phyloP scores from a whole-genome alignment of 2,329 filamentous ascomycete species.

The Hypomyces perniciosus region DNA sequence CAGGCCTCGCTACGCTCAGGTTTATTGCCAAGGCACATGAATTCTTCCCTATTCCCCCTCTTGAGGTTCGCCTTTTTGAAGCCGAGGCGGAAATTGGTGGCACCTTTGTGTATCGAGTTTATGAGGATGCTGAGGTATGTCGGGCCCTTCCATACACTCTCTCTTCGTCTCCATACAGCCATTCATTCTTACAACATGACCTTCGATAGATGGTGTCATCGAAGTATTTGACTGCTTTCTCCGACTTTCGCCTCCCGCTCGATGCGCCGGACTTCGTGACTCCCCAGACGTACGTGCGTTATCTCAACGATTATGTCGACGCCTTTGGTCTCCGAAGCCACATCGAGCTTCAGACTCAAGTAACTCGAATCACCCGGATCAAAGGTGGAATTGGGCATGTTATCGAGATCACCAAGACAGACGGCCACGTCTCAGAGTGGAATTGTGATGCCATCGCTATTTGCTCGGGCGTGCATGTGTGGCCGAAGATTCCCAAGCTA shows the following conservation, averaged over 20 bases:
- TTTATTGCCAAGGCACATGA: constrained; percentile 33
- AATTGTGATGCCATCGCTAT: constrained; percentile 41
- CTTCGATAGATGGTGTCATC: constrained; percentile 38
- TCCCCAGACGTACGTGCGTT: constrained; percentile 34
- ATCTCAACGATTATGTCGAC: constrained; percentile 36
- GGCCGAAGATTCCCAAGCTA: constrained; percentile 33
- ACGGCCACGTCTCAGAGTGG: constrained; percentile 18
- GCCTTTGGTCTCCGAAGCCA: constrained; percentile 32
- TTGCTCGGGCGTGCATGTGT: constrained; percentile 40
- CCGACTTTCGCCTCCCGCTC: constrained; percentile 38
- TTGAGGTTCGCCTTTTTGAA: constrained; percentile 42
- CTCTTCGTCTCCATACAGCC: not conserved
- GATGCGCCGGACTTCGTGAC: constrained; percentile 40
- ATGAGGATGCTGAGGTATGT: constrained; percentile 41
- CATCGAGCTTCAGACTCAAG: constrained; percentile 30
- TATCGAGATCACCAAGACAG: constrained; percentile 10
- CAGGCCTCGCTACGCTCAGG: constrained; percentile 36
- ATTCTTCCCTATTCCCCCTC: constrained; percentile 30
- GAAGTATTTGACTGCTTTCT: constrained; percentile 45
- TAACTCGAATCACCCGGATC: constrained; percentile 23
- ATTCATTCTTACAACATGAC: not conserved
- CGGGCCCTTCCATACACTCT: not conserved
- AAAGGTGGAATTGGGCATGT: constrained; percentile 10
- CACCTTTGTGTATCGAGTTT: constrained; percentile 41
- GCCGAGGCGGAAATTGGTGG: constrained; percentile 38